A percentile compares a stretch with the other conserved stretches of the same genome.
Conservation (phyloP, 2,329 filamentous ascomycete species). For the Lizonia empirigonia region DNA sequence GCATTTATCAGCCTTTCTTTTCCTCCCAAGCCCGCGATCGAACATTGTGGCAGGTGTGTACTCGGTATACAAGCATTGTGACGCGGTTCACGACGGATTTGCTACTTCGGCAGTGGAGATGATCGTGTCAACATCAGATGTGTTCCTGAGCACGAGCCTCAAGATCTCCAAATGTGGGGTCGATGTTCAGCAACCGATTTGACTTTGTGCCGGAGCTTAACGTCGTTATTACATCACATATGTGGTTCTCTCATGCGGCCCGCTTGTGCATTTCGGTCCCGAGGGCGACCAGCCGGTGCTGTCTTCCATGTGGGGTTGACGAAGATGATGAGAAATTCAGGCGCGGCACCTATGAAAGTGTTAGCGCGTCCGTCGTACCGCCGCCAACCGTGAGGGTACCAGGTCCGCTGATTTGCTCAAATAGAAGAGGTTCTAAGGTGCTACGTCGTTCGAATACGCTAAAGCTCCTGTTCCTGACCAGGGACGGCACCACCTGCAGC, state of each 20-base stretch:
- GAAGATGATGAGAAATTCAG: constrained; percentile 2
- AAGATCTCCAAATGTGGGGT: constrained; percentile 5
- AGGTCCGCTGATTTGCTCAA: constrained; percentile 37
- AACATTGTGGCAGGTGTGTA: not conserved
- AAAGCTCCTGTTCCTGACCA: constrained; percentile 25
- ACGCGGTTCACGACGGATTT: constrained; percentile 3
- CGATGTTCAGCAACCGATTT: constrained; percentile 2
- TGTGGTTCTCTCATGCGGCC: not conserved
- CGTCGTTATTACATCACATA: constrained; percentile 16
- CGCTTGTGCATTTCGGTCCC: constrained; percentile 4
- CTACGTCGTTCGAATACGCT: too few relatives aligned
- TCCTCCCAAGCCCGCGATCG: constrained; percentile 1
- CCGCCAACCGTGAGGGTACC: constrained; percentile 26
- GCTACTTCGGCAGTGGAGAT: not conserved
- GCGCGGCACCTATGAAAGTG: constrained; percentile 4
- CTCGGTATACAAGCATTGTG: not conserved
- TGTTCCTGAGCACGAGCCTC: not conserved
- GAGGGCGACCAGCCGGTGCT: not conserved
- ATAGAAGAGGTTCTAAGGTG: too few relatives aligned
- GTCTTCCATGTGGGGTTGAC: not conserved
- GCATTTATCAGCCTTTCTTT: not conserved
- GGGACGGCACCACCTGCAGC: constrained; percentile 23
- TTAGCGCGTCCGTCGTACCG: constrained; percentile 33
- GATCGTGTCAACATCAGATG: not conserved
- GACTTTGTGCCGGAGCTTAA: constrained; percentile 11